Conservation (phyloP, 495 filamentous ascomycete genomes). For the Aspergillus kassunensis region DNA sequence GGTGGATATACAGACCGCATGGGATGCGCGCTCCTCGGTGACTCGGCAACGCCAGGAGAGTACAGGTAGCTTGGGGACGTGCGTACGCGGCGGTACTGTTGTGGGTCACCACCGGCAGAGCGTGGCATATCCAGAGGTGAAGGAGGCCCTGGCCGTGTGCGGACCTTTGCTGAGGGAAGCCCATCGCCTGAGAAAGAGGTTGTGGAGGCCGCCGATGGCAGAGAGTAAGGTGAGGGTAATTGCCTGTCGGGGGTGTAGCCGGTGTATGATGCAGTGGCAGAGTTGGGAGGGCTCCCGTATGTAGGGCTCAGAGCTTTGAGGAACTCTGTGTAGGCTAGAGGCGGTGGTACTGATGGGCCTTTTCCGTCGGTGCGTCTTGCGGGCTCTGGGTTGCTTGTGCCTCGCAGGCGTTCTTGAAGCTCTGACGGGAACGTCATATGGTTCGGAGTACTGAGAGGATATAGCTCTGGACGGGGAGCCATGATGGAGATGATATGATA, state of each 20-base stretch:
- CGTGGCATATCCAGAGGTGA: constrained; percentile 1
- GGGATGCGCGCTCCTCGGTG: constrained; percentile 14
- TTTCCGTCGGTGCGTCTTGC: constrained; percentile 1
- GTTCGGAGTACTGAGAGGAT: constrained; percentile 15
- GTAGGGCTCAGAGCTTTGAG: constrained; percentile 18
- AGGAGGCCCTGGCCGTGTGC: neutral
- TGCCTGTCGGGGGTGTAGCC: constrained; percentile 12
- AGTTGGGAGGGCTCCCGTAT: neutral
- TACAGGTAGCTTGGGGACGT: constrained; percentile 11
- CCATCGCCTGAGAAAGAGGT: constrained; percentile 2
- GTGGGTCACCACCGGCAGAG: neutral
- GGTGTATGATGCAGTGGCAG: constrained; percentile 6
- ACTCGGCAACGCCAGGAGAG: neutral
- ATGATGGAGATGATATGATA: no score
- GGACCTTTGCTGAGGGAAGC: neutral
- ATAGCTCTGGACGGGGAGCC: constrained; percentile 16
- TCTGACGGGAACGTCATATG: constrained; percentile 18
- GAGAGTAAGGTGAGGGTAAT: constrained; percentile 9
- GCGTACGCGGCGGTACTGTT: constrained; percentile 9
- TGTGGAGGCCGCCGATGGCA: neutral
- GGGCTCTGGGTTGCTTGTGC: constrained; percentile 1
- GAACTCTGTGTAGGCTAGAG: constrained; percentile 19
- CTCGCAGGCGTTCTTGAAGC: constrained; percentile 8
- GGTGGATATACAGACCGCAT: constrained; percentile 12
- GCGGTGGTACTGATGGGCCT: constrained; percentile 10